Percentiles rank a stretch among this genome's conserved stretches.
These are phyloP conservation scores for Candida frijolesensis DNA, from an alignment of 1,139 yeast genomes.

Conservation along the genomic window DNA sequence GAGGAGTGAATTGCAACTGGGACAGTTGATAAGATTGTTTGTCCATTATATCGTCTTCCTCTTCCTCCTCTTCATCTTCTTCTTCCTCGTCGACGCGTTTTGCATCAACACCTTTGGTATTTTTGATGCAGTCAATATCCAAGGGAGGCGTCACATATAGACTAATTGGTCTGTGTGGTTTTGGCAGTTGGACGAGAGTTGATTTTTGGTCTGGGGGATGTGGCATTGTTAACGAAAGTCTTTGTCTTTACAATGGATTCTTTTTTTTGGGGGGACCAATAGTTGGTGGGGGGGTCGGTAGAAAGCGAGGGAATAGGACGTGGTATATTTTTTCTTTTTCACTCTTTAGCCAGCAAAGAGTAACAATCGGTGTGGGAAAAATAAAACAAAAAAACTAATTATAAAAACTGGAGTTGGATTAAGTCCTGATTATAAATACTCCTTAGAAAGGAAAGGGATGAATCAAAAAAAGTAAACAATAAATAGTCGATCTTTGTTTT, in stretches of 20 bases:
- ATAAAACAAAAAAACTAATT: no score
- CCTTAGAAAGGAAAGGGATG: no score
- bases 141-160: constrained; percentile 25
- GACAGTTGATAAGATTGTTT: constrained; percentile 6
- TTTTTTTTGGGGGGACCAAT: not conserved
- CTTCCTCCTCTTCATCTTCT: constrained; percentile 6
- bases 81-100: not conserved
- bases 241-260: not conserved
- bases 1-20: constrained; percentile 13
- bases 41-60: constrained; percentile 8
- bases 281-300: not conserved
- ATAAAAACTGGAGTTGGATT: no score
- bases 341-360: no score
- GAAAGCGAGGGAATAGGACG: no score
- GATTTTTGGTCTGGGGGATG: not conserved
- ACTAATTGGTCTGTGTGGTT: constrained; percentile 20
- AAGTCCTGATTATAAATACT: no score
- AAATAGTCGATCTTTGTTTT: no score
- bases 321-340: no score
- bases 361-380: no score
- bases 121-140: constrained; percentile 4
- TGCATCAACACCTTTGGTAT: not conserved
- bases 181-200: not conserved
- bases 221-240: not conserved
- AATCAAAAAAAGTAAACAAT: no score